phyloP scores from a whole-genome alignment of 2,329 filamentous ascomycete species.

The Cladophialophora yegresii region DNA sequence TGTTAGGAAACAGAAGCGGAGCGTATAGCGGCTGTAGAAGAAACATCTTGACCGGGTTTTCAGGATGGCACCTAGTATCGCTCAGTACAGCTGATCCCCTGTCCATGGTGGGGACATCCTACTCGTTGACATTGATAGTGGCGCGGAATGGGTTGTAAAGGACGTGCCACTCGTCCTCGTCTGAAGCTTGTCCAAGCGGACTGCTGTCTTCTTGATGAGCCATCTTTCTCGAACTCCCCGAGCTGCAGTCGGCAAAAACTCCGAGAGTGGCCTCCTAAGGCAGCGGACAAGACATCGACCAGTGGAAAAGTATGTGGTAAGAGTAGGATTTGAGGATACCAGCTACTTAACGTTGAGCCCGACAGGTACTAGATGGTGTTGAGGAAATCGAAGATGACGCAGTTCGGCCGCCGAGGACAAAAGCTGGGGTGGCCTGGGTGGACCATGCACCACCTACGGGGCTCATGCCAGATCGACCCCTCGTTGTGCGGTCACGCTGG shows the following conservation, averaged over 20 bases:
- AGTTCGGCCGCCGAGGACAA: not conserved
- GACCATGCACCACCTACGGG: too few species aligned
- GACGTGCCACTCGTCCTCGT: constrained; percentile 30
- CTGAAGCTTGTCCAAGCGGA: not conserved
- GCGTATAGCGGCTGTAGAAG: constrained; percentile 57
- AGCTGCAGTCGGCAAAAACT: not conserved
- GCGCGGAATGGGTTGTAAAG: constrained; percentile 34
- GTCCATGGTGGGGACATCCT: constrained; percentile 1
- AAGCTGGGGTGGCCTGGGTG: not conserved
- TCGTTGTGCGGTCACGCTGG: not conserved
- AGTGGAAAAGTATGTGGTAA: not conserved
- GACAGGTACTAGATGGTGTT: not conserved
- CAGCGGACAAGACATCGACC: not conserved
- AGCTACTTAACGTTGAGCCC: not conserved
- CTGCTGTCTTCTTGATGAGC: not conserved
- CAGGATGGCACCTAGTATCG: constrained; percentile 33
- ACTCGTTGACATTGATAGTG: constrained; percentile 31
- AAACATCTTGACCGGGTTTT: constrained; percentile 47
- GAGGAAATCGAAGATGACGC: constrained; percentile 9
- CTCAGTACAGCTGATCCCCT: constrained; percentile 4
- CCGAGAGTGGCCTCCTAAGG: not conserved
- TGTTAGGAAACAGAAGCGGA: constrained; percentile 67
- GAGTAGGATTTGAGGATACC: not conserved
- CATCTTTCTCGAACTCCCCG: not conserved
- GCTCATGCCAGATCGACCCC: not conserved